Conservation (phyloP, 805 yeast genomes). For the Zygotorulaspora sp. region DNA sequence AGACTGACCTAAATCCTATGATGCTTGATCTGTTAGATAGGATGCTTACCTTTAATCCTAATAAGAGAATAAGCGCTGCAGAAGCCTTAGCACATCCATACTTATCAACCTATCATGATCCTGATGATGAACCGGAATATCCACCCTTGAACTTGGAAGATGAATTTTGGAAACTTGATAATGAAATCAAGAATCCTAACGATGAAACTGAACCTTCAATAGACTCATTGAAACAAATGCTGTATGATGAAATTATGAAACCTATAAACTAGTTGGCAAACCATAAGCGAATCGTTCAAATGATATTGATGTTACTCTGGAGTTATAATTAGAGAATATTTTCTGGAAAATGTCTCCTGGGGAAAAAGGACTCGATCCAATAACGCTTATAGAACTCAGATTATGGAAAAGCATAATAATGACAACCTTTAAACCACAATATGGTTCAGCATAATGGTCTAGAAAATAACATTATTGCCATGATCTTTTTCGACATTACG, state of each 20-base stretch:
- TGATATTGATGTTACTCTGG: too few species aligned
- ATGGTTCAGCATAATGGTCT: too few species aligned
- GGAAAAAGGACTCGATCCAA: too few species aligned
- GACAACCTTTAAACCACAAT: too few species aligned
- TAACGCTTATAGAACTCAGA: too few species aligned
- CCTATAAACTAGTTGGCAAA: too few species aligned
- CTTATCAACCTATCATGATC: constrained; percentile 60
- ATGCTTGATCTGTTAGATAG: constrained; percentile 63
- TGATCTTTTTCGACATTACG: too few species aligned
- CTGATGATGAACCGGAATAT: constrained; percentile 61
- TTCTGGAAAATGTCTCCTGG: too few species aligned
- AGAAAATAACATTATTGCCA: too few species aligned
- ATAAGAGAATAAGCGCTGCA: constrained; percentile 66
- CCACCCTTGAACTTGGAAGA: constrained; percentile 36
- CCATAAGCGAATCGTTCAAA: too few species aligned
- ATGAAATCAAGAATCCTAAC: constrained; percentile 30
- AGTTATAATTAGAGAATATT: too few species aligned
- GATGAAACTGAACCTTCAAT: constrained; percentile 71
- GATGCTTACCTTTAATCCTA: constrained; percentile 67
- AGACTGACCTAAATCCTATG: constrained; percentile 37
- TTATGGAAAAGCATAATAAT: too few species aligned
- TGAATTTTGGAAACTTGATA: constrained; percentile 41
- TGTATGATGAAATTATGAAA: constrained; percentile 75
- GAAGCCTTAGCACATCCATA: constrained; percentile 76
- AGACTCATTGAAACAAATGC: constrained; percentile 66